phyloP scores from a whole-genome alignment of 2,329 filamentous ascomycete species.

The Aspergillus unguis region DNA sequence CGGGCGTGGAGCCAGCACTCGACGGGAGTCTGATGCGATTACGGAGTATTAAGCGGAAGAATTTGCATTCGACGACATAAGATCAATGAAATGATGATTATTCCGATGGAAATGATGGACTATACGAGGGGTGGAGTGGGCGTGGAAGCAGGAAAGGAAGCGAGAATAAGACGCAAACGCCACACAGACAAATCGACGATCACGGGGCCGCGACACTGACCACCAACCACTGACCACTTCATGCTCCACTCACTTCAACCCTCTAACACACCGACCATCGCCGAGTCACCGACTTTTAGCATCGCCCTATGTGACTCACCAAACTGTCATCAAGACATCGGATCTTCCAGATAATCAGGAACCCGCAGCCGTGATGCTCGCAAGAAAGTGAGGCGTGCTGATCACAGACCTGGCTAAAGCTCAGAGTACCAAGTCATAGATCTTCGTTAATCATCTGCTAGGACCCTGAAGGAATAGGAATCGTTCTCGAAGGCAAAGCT shows the following conservation, averaged over 20 bases:
- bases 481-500: too few species aligned
- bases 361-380: constrained; percentile 9
- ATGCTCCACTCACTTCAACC: too few species aligned
- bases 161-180: not conserved
- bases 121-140: not conserved
- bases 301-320: too few species aligned
- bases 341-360: too few species aligned
- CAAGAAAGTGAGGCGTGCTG: constrained; percentile 19
- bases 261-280: not conserved
- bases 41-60: constrained; percentile 5
- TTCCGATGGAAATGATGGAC: too few species aligned
- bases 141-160: constrained; percentile 4
- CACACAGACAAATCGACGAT: constrained; percentile 7
- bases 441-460: too few species aligned
- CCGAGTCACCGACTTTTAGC: not conserved
- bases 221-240: not conserved
- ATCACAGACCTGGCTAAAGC: not conserved
- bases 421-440: not conserved
- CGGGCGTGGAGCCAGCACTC: constrained; percentile 18
- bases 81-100: too few species aligned
- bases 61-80: too few species aligned
- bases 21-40: constrained; percentile 11
- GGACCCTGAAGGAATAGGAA: too few species aligned
- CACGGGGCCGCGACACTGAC: constrained; percentile 4
- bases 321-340: too few species aligned